A percentile compares a stretch with the other conserved stretches of the same genome.
Conservation (phyloP, 352 stramenopile species). For the Globisporangium alternatum region DNA sequence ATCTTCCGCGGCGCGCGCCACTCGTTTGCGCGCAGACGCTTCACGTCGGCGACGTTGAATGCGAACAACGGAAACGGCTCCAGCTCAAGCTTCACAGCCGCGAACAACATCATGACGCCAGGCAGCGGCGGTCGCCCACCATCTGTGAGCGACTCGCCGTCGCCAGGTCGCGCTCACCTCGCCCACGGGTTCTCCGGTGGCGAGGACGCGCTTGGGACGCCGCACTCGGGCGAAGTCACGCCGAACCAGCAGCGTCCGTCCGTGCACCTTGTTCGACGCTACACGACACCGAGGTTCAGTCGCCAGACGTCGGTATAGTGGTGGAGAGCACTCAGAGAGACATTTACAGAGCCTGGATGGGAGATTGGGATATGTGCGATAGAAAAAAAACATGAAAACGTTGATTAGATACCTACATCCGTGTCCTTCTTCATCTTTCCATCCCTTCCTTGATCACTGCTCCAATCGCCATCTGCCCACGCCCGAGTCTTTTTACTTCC, state of each 20-base stretch:
- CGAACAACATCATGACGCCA: neutral
- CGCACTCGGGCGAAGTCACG: constrained; percentile 18
- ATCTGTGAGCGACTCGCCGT: neutral
- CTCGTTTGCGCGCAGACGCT: constrained; percentile 43
- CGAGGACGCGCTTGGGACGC: constrained; percentile 22
- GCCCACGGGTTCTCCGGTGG: neutral
- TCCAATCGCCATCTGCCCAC: too few species aligned
- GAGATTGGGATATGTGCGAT: constrained; percentile 7
- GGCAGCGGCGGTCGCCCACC: neutral
- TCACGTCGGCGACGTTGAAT: constrained; percentile 39
- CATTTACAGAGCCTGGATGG: neutral
- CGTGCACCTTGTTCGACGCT: constrained; percentile 42
- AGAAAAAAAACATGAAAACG: constrained; percentile 11
- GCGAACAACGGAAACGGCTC: constrained; percentile 3
- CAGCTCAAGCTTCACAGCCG: constrained; percentile 3
- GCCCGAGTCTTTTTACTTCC: constrained; percentile 14
- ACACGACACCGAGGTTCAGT: constrained; percentile 25
- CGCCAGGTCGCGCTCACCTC: neutral
- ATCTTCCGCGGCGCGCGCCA: constrained; percentile 65
- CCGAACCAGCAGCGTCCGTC: constrained; percentile 3
- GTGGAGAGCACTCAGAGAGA: neutral
- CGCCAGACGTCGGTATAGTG: constrained; percentile 27
- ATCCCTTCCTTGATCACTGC: neutral
- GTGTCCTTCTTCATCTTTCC: neutral
- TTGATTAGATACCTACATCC: neutral